Percentiles rank a stretch among this genome's conserved stretches.
Conservation (phyloP, 495 filamentous ascomycete genomes). For the Lasiosphaeriaceae sp. region DNA sequence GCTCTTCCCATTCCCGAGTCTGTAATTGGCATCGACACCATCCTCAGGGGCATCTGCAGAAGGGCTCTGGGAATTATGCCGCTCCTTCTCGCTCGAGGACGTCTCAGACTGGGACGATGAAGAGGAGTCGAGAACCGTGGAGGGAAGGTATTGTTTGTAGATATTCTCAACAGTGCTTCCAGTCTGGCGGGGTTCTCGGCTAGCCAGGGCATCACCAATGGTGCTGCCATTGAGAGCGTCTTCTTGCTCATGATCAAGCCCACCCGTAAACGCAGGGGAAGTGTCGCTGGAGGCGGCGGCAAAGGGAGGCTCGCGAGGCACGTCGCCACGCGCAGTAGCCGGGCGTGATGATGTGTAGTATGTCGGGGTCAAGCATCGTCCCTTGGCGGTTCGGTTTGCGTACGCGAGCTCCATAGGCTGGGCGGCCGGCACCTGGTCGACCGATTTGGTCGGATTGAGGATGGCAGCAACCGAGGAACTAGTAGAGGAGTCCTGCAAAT, state of each 20-base stretch:
- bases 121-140: neutral
- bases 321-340: neutral
- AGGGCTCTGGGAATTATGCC: neutral
- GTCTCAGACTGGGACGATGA: neutral
- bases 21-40: slow-evolving; percentile 10
- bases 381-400: slow-evolving; percentile 1
- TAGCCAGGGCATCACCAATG: neutral
- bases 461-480: slow-evolving; percentile 8
- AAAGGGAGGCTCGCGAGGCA: neutral
- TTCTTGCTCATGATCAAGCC: neutral
- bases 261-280: neutral
- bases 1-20: slow-evolving; percentile 1
- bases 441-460: neutral
- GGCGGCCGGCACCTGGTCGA: slow-evolving; percentile 4
- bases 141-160: slow-evolving; percentile 22
- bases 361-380: slow-evolving; percentile 12
- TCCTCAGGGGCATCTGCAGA: neutral
- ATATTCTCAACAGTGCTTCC: slow-evolving; percentile 30
- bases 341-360: neutral
- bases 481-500: slow-evolving; percentile 2
- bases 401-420: slow-evolving; percentile 9
- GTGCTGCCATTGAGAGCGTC: neutral
- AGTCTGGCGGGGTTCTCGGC: slow-evolving; percentile 11
- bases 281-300: neutral
- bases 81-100: neutral